These are phyloP conservation scores for Crucibulum laeve DNA, from an alignment of 768 basidiomycete species.

Conservation along the genomic window DNA sequence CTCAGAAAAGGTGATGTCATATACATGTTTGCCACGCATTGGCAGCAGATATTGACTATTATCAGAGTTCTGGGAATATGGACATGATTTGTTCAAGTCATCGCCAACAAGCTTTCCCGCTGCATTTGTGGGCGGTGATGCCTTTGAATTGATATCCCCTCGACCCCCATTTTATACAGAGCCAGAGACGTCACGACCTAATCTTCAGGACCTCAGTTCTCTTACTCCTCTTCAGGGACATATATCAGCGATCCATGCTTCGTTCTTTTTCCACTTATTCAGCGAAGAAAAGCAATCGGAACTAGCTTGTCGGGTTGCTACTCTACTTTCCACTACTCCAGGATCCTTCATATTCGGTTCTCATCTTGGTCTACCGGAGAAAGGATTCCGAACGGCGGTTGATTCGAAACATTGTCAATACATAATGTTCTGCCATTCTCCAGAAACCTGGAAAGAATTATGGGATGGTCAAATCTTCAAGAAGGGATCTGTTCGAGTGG, in stretches of 20 bases:
- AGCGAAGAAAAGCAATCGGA: constrained; percentile 23
- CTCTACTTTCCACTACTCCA: constrained; percentile 25
- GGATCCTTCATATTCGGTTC: constrained; percentile 31
- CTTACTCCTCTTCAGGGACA: constrained; percentile 32
- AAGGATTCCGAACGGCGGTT: constrained; percentile 17
- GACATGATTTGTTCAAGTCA: constrained; percentile 56
- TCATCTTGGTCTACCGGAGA: constrained; percentile 30
- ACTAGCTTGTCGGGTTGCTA: constrained; percentile 22
- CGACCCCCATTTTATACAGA: constrained; percentile 8
- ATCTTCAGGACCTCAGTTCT: constrained; percentile 12
- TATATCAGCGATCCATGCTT: constrained; percentile 41
- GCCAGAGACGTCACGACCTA: constrained; percentile 6
- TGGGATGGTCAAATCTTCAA: constrained; percentile 31
- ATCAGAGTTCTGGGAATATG: constrained; percentile 56
- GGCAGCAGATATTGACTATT: no score
- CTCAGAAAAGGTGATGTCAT: constrained; percentile 21
- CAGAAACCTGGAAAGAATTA: constrained; percentile 27
- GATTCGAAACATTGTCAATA: constrained; percentile 5
- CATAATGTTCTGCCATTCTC: constrained; percentile 33
- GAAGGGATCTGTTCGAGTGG: constrained; percentile 18
- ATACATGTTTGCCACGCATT: not conserved
- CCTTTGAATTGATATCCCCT: constrained; percentile 37
- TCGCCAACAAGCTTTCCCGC: constrained; percentile 49
- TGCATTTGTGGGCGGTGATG: constrained; percentile 52
- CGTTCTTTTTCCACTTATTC: constrained; percentile 34